A percentile compares a stretch with the other conserved stretches of the same genome.
These are phyloP conservation scores for Carex arenaria DNA, from an alignment of 202 grass and related monocot species.

Conservation along the genomic window DNA sequence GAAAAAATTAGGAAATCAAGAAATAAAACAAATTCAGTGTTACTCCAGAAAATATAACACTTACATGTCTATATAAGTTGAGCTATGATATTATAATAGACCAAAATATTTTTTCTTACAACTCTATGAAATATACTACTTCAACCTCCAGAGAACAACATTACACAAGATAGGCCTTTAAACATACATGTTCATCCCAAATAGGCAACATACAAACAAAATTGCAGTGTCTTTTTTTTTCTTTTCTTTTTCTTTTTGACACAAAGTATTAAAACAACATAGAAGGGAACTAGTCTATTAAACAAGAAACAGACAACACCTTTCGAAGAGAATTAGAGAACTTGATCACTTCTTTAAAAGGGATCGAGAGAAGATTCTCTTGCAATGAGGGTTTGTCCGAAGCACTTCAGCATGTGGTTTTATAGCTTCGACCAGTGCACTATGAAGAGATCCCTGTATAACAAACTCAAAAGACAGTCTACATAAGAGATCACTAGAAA, in stretches of 20 bases:
- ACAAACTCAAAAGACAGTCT: neutral
- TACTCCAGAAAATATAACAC: neutral
- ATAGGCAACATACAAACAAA: neutral
- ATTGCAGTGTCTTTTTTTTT: neutral
- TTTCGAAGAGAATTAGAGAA: constrained; percentile 19
- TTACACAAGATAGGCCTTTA: neutral
- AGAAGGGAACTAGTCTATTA: constrained; percentile 17
- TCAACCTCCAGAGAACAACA: constrained; percentile 3
- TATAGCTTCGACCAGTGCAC: constrained; percentile 54
- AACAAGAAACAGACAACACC: constrained; percentile 13
- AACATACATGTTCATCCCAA: constrained; percentile 9
- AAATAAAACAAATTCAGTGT: neutral
- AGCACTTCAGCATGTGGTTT: constrained; percentile 59
- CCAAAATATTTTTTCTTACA: constrained; percentile 9
- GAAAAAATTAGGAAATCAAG: neutral
- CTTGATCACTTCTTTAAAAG: constrained; percentile 57
- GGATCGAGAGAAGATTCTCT: constrained; percentile 61
- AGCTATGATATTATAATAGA: neutral
- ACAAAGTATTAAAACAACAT: constrained; percentile 10
- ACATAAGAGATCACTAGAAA: neutral
- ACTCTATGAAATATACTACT: neutral
- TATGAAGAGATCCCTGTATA: constrained; percentile 43
- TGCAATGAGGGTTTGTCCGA: constrained; percentile 74
- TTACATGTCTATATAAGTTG: neutral
- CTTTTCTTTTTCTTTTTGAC: neutral